Evolutionary conservation across 2,329 filamentous ascomycete species (phyloP).

Genomic region (Aspergillus tubingensis): DNA sequence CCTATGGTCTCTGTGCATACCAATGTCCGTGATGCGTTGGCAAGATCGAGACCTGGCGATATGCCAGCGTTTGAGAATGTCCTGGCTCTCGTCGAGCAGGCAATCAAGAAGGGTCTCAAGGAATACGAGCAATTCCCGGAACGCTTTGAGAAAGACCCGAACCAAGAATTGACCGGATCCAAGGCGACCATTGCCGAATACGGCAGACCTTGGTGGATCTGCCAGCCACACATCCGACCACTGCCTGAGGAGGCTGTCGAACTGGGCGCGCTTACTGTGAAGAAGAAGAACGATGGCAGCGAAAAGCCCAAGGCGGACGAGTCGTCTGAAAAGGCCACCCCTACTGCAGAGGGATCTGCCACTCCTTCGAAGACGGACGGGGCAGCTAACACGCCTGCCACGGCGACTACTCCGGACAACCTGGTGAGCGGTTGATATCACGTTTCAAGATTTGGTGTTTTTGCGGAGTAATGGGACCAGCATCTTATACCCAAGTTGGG

Average conservation of each 20-base stretch:
- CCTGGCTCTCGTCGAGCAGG: slow-evolving; percentile 71
- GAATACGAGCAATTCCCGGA: slow-evolving; percentile 59
- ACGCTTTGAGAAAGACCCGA: slow-evolving; percentile 37
- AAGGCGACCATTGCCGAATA: slow-evolving; percentile 69
- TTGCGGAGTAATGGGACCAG: slow-evolving; percentile 8
- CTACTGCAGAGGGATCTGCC: slow-evolving; percentile 12
- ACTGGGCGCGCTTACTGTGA: slow-evolving; percentile 73
- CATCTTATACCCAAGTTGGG: slow-evolving; percentile 9
- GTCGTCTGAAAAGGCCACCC: slow-evolving; percentile 9
- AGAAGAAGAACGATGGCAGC: slow-evolving; percentile 59
- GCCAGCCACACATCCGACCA: slow-evolving; percentile 82
- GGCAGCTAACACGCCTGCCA: slow-evolving; percentile 16
- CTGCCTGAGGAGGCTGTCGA: slow-evolving; percentile 83
- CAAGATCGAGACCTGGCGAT: slow-evolving; percentile 67
- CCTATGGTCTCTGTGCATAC: slow-evolving; percentile 79
- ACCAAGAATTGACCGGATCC: slow-evolving; percentile 45
- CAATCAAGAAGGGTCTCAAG: slow-evolving; percentile 70
- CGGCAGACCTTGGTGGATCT: slow-evolving; percentile 84
- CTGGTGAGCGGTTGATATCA: slow-evolving; percentile 32
- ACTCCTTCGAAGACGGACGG: slow-evolving; percentile 13
- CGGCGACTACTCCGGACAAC: slow-evolving; percentile 28
- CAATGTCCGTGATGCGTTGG: slow-evolving; percentile 82
- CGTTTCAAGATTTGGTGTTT: slow-evolving; percentile 1
- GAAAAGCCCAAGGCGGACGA: slow-evolving; percentile 16
- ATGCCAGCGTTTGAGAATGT: slow-evolving; percentile 76